These are phyloP conservation scores for Ichthyophthirius multifiliis DNA, from an alignment of 169 alveolate genomes.

Conservation along the genomic window DNA sequence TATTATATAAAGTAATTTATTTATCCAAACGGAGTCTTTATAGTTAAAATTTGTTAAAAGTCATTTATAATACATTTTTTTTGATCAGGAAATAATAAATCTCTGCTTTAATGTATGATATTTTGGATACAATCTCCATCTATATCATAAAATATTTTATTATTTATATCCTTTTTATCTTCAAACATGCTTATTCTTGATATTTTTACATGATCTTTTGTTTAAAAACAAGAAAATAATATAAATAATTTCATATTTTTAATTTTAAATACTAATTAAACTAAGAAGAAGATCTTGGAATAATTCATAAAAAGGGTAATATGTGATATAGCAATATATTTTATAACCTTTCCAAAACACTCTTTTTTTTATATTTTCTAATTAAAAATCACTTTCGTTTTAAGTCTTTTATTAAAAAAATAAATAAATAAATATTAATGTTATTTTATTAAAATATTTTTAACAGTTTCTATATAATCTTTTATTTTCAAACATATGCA, in stretches of 20 bases:
- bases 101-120: not conserved
- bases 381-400: not conserved
- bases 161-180: not conserved
- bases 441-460: not conserved
- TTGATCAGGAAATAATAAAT: not conserved
- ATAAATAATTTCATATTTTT: not conserved
- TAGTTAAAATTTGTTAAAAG: not conserved
- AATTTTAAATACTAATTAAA: not conserved
- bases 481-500: not conserved
- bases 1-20: not conserved
- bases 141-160: not conserved
- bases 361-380: not conserved
- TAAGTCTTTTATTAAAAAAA: not conserved
- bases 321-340: not conserved
- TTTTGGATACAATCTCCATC: not conserved
- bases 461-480: not conserved
- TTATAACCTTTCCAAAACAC: not conserved
- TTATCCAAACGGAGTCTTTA: not conserved
- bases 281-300: not conserved
- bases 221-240: not conserved
- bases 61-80: not conserved
- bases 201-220: not conserved
- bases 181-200: not conserved
- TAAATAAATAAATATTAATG: not conserved
- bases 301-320: slow-evolving; percentile 2